A percentile compares a stretch with the other conserved stretches of the same genome.
Evolutionary conservation across 2,329 filamentous ascomycete genomes (phyloP).

Genomic region (Geosmithia flava): DNA sequence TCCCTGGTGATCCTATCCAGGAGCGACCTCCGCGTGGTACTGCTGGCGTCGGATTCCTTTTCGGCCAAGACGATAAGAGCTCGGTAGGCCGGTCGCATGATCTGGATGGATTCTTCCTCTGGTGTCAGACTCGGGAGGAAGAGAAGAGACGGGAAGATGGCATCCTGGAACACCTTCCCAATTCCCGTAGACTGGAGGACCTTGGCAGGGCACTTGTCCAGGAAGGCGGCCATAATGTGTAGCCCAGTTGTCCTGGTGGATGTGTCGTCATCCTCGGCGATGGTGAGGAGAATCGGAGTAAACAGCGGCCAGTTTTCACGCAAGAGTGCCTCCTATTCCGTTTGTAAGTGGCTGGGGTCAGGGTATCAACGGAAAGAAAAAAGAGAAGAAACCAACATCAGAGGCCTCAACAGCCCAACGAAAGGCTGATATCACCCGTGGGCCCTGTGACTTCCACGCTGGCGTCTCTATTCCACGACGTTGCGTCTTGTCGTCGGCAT

Average conservation of each 20-base stretch:
- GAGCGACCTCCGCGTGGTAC: conserved; percentile 18
- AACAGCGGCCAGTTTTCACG: conserved; percentile 53
- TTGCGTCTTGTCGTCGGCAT: neutral
- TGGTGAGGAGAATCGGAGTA: conserved; percentile 55
- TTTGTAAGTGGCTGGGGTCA: neutral
- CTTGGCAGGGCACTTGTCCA: conserved; percentile 36
- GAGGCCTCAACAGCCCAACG: conserved; percentile 43
- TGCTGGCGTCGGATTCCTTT: conserved; percentile 11
- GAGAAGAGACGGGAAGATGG: conserved; percentile 58
- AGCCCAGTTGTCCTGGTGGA: conserved; percentile 44
- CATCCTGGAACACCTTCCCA: conserved; percentile 54
- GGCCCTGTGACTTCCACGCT: conserved; percentile 10
- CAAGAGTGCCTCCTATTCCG: conserved; percentile 26
- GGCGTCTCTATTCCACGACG: conserved; percentile 2
- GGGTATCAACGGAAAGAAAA: neutral
- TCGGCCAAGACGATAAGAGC: conserved; percentile 48
- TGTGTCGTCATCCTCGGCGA: conserved; percentile 51
- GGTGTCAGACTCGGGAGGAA: conserved; percentile 69
- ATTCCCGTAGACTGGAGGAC: conserved; percentile 53
- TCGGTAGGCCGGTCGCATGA: conserved; percentile 55
- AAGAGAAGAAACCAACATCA: conserved; percentile 22
- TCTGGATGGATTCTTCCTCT: conserved; percentile 50
- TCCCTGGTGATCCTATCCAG: conserved; percentile 43
- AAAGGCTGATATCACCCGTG: conserved; percentile 11
- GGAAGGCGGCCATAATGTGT: conserved; percentile 36